Evolutionary conservation across 2,329 filamentous ascomycete genomes (phyloP), one percentile per base, ranked within the genome.

Genomic region (Ramularia endophylla): DNA sequence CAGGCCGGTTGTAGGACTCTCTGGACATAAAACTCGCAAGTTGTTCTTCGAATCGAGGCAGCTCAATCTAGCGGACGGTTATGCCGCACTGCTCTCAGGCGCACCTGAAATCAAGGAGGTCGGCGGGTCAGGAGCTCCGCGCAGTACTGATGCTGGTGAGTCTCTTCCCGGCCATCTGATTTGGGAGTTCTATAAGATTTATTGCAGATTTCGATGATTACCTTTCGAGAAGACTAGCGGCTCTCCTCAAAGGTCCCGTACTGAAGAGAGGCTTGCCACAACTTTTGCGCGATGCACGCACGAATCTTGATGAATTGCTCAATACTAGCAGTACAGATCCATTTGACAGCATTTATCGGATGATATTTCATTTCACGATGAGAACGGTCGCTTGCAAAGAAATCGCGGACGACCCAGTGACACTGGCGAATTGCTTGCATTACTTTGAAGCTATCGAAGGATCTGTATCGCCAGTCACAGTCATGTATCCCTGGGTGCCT

Each of bases 351-450:
- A 62, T 78, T 34, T 77, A 76, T 52, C 56, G 63, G 5, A 62
- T 75, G 40, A 65, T 79, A 1, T 80, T 73, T 56, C 66, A 71
- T 52, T 64, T 80, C n/a, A 79, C 74, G 3, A 76, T 78, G 62
- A 69, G 76, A 9, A 73, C 68, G 4, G 65, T 79, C 1, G 75
- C 72, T 5, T 67, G 67, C 38, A 62, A 69, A 22, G 76, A 80
- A 30, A 69, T 80, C 18, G 75, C 74, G 11, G 63, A 73, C 2
- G 62, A 73, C 36, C 63, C 65, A 0, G 48, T 47, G 5, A 53
- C 73, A 15, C 51, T 74, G 3, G 58, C 57, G n/a, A 58, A 65
- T 27, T 68, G 67, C 2, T 60, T 78, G 11, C 43, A 56, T 11
- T 57, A 67, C 8, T 78, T 72, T 44, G 67, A 72, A 41, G 56